A percentile compares a stretch with the other conserved stretches of the same genome.
Conservation (phyloP, 1,284 basidiomycete species). For the Abortiporus biennis region DNA sequence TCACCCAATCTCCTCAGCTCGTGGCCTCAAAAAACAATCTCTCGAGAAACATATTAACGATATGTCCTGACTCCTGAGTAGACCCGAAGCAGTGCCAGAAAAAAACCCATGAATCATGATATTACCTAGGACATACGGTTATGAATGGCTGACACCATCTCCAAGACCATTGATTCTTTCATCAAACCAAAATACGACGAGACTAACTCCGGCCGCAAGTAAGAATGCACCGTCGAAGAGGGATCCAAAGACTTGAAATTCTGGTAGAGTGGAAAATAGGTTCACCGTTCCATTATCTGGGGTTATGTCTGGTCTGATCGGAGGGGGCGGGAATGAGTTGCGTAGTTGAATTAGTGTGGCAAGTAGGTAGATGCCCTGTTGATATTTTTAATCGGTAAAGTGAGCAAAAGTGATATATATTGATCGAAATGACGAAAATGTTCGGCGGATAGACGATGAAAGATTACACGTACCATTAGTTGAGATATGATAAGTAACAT, state of each 20-base stretch:
- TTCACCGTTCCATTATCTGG: constrained; percentile 31
- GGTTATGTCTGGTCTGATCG: constrained; percentile 18
- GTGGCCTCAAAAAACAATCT: no score
- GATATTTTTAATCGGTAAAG: no score
- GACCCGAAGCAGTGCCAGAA: no score
- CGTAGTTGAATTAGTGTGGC: constrained; percentile 74
- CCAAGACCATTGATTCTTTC: constrained; percentile 19
- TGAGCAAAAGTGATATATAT: constrained; percentile 2
- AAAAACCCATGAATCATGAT: no score
- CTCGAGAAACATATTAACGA: no score
- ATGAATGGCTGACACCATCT: not conserved
- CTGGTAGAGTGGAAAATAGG: constrained; percentile 68
- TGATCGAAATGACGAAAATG: not conserved
- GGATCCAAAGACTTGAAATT: constrained; percentile 65
- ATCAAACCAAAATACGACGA: constrained; percentile 42
- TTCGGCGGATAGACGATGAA: not conserved
- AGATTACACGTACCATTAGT: constrained; percentile 53
- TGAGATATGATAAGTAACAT: constrained; percentile 72
- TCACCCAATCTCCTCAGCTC: no score
- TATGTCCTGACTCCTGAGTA: no score
- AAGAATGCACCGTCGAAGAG: constrained; percentile 72
- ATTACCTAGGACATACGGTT: no score
- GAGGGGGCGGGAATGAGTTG: constrained; percentile 62
- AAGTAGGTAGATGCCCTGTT: constrained; percentile 74
- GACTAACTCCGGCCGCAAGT: constrained; percentile 41